Evolutionary conservation across 202 grass and related monocot species (phyloP), one percentile per base, ranked within the genome.

Genomic region (Panicum hallii): DNA sequence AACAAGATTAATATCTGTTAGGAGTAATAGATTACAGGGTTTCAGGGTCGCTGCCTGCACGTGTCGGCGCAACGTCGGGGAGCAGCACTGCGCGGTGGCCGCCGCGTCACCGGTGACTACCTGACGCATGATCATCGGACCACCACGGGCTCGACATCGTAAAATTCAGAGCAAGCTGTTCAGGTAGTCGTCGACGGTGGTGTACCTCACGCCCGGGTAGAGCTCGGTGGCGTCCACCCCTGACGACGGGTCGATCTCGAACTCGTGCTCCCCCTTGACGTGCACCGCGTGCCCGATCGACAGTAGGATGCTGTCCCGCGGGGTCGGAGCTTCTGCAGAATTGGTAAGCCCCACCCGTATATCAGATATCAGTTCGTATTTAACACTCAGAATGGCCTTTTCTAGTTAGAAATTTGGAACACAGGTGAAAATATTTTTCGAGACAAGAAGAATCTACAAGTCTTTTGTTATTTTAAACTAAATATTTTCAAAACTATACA

Each of bases 131-230:
- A 67, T 67, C 54, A n/a, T 6, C 2, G n/a, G 17, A 55, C 6
- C 14, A 3, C 36, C 11, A 11, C 12, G 5, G n/a, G 28, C 28
- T 5, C 26, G 26, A 26, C 26, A 26, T 26, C 26, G 26, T 26
- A 26, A 52, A 13, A 53, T 34, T 74, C 41, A 91, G 43, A 91
- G 66, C 38, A 84, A 64, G 7, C 40, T 78, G 61, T 75, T 72
- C 11, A 94, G 87, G 46, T 85, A 87, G 17, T 90, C 84, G 13
- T 90, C 84, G 9, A 90, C 84, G 9, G 78, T 83, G 30, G 87
- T 80, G 85, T 90, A 94, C 28, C 83, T 83, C 60, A 90, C 82
- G 19, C 88, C 84, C 0, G 92, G 89, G 71, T 83, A 94, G 4
- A 90, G 74, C 78, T 90, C 79, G 17, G n/a, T 81, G 4, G 78